These are phyloP conservation scores for Neurospora sp. DNA, from an alignment of 2,329 filamentous ascomycete species.

Conservation along the genomic window DNA sequence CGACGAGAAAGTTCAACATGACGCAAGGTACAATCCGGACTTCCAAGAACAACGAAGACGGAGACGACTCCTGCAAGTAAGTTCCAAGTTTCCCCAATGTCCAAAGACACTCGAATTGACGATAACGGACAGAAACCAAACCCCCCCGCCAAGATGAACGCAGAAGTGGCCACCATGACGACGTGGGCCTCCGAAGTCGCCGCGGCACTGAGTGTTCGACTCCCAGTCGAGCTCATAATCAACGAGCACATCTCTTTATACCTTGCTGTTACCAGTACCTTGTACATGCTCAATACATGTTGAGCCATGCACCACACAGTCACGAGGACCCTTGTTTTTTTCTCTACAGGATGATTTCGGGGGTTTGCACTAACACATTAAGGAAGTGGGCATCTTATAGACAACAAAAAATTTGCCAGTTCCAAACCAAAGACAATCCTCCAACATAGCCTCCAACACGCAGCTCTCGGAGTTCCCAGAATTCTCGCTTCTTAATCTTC, in stretches of 20 bases:
- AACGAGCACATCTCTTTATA: neutral
- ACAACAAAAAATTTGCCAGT: neutral
- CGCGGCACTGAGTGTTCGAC: neutral
- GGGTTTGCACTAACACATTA: neutral
- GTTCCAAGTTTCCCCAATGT: too few species aligned
- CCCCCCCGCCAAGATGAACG: fast-evolving
- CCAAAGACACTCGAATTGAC: too few species aligned
- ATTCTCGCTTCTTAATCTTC: neutral
- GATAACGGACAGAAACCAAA: neutral
- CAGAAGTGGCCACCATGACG: neutral
- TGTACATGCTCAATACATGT: neutral
- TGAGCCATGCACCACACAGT: neutral
- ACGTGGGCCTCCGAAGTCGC: neutral
- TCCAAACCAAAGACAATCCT: neutral
- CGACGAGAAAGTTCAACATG: neutral
- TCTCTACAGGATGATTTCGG: neutral
- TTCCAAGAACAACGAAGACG: too few species aligned
- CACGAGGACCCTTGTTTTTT: neutral
- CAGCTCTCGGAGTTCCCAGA: neutral
- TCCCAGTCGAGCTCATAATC: neutral
- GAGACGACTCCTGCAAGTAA: neutral
- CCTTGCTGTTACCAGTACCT: neutral
- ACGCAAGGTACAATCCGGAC: neutral
- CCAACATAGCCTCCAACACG: neutral
- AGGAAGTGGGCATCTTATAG: neutral